Evolutionary conservation across 2,329 filamentous ascomycete species (phyloP).

Genomic region (Coniochaeta ligniaria): DNA sequence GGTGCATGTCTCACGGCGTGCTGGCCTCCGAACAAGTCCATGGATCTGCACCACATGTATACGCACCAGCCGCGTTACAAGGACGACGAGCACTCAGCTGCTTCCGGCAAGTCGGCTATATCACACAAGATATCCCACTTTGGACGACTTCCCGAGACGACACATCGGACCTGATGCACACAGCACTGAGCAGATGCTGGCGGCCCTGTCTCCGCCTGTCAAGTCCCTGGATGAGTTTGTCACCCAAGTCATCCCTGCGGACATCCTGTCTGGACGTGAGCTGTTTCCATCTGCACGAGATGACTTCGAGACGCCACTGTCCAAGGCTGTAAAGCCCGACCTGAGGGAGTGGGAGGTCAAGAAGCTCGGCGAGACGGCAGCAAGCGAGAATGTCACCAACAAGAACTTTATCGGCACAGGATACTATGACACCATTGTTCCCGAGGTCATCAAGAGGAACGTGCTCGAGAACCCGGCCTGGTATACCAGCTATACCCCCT

Average conservation of each 20-base stretch:
- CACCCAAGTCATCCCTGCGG: constrained; percentile 70
- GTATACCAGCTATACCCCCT: constrained; percentile 98
- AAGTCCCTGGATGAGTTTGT: constrained; percentile 76
- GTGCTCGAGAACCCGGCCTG: constrained; percentile 88
- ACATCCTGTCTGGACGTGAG: constrained; percentile 64
- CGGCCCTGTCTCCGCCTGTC: constrained; percentile 66
- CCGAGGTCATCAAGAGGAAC: constrained; percentile 87
- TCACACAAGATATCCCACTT: constrained; percentile 15
- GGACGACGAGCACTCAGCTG: background rate
- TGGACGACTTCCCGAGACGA: constrained; percentile 67
- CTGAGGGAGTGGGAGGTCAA: constrained; percentile 55
- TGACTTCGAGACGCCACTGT: constrained; percentile 28
- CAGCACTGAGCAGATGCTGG: constrained; percentile 71
- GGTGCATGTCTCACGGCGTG: background rate
- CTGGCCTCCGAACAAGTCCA: background rate
- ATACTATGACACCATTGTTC: constrained; percentile 81
- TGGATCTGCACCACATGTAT: background rate
- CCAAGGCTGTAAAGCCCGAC: constrained; percentile 26
- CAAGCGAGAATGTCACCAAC: constrained; percentile 29
- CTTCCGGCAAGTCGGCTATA: constrained; percentile 11
- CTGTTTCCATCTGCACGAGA: constrained; percentile 47
- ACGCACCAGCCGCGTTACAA: background rate
- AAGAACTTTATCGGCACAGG: constrained; percentile 78
- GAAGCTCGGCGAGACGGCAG: constrained; percentile 26
- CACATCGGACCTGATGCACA: constrained; percentile 78